Evolutionary conservation across 441 rosid species (phyloP).

Genomic region (Pelargonium cotyledonis): DNA sequence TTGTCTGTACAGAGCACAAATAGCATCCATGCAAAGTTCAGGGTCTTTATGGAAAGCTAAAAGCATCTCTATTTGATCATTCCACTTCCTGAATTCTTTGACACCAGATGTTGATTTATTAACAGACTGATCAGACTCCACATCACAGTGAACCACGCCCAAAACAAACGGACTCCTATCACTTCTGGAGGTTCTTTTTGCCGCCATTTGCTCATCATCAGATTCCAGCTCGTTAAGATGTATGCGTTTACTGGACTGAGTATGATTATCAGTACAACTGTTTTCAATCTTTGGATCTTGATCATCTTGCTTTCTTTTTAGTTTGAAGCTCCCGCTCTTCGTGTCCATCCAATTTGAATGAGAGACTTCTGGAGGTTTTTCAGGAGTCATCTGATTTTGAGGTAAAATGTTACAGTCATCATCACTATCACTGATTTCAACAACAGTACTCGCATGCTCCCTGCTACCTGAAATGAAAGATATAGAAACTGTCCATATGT

Average conservation of each 20-base stretch:
- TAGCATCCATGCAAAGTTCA: slow-evolving; percentile 30
- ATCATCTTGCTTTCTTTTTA: neutral
- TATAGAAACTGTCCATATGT: neutral
- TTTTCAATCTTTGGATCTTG: neutral
- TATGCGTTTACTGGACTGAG: neutral
- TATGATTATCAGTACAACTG: neutral
- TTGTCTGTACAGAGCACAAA: slow-evolving; percentile 33
- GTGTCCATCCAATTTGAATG: neutral
- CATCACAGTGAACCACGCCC: neutral
- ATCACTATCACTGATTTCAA: slow-evolving; percentile 4
- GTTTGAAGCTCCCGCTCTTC: neutral
- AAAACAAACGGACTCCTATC: neutral
- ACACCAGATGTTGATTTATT: neutral
- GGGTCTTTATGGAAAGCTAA: slow-evolving; percentile 20
- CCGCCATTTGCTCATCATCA: neutral
- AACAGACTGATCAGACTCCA: neutral
- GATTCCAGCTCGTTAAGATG: neutral
- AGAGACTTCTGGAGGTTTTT: neutral
- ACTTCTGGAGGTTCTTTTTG: neutral
- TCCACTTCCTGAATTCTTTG: slow-evolving; percentile 17
- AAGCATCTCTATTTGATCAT: slow-evolving; percentile 19
- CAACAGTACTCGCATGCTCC: neutral
- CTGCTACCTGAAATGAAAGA: slow-evolving; percentile 4
- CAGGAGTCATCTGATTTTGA: neutral
- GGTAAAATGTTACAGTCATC: neutral